These are phyloP conservation scores for Thalassiosira ordinaria DNA, from an alignment of 352 stramenopile species.

Conservation along the genomic window DNA sequence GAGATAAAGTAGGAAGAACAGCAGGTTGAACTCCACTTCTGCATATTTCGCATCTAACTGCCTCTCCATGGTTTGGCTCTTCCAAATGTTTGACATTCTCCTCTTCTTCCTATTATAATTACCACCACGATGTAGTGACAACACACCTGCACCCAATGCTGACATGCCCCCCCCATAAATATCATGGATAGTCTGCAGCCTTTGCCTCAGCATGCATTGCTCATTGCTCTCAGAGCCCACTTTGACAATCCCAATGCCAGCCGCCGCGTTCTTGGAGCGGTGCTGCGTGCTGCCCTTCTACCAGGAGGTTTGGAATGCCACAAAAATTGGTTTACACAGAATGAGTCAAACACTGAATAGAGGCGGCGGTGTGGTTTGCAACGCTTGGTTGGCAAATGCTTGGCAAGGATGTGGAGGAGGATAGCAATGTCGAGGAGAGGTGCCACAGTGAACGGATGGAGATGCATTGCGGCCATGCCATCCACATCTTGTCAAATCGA, in stretches of 20 bases:
- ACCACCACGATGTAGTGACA: slow-evolving; percentile 14
- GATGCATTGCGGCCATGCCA: no score
- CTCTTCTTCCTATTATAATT: no score
- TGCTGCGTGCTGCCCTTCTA: slow-evolving; percentile 8
- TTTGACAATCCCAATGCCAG: no score
- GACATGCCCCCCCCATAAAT: slow-evolving; percentile 24
- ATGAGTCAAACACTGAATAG: slow-evolving; percentile 54
- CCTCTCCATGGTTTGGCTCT: slow-evolving; percentile 49
- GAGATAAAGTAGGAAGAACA: slow-evolving; percentile 52
- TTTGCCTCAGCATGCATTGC: no score
- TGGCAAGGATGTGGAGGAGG: no score
- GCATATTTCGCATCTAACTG: slow-evolving; percentile 20
- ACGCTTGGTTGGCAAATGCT: slow-evolving; percentile 37
- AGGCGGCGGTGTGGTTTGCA: slow-evolving; percentile 31
- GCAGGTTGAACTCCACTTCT: slow-evolving; percentile 39
- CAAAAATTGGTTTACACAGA: slow-evolving; percentile 55
- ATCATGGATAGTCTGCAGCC: no score
- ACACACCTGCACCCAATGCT: slow-evolving; percentile 29
- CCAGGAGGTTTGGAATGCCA: slow-evolving; percentile 37
- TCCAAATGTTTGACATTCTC: no score
- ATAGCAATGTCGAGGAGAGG: no score
- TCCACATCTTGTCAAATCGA: no score
- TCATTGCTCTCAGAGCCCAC: no score
- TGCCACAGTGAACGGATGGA: no score
- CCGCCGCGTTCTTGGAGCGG: no score